Base-by-base conservation (phyloP, 257 asterid species). In the Nicotiana sylvestris region DNA sequence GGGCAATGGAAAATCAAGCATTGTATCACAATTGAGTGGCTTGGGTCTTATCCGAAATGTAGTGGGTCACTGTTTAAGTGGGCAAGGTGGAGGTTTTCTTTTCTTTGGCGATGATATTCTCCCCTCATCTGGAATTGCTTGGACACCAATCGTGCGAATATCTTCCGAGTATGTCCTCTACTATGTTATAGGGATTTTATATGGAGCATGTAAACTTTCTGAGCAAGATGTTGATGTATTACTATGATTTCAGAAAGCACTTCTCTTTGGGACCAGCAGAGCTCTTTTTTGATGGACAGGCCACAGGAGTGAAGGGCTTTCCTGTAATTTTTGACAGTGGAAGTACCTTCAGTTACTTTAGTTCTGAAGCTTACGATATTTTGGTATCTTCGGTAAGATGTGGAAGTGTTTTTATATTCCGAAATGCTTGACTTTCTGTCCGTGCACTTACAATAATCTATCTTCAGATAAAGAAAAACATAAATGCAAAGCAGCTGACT, bases 51-150 rank as follows among this genome's bases (percentile, higher is more conserved):
- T 87, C 55, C 85, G 88, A 81, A 93, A 94, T 65, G 93, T 96
- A 25, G 88, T 93, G 66, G 98, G 98, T 58, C 98, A 94, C 83
- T 96, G 99, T 81, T 86, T 94, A 13, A 90, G 98, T 78, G 90
- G 84, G 78, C 90, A 86, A 82, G 98, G 95, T 12, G 97, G 96
- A 29, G 99, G 99, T 46, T 94, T 87, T 87, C 94, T 96, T 85
- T 93, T 93, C 89, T 89, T 96, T 29, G 99, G 99, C 64, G 99
- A 94, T 66, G 94, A 89, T 83, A 82, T 92, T 82, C 85, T 92
- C 69, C 97, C 97, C 37, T 62, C 87, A 35, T 85, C 86, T 27
- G 85, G 84, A 82, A 70, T 86, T 29, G 61, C 82, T 2, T 89
- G 92, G 92, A 77, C 83, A 64, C 83, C 92, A 68, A 58, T 87